phyloP scores from a whole-genome alignment of 345 rosid genomes.

The Fremontodendron californicum region DNA sequence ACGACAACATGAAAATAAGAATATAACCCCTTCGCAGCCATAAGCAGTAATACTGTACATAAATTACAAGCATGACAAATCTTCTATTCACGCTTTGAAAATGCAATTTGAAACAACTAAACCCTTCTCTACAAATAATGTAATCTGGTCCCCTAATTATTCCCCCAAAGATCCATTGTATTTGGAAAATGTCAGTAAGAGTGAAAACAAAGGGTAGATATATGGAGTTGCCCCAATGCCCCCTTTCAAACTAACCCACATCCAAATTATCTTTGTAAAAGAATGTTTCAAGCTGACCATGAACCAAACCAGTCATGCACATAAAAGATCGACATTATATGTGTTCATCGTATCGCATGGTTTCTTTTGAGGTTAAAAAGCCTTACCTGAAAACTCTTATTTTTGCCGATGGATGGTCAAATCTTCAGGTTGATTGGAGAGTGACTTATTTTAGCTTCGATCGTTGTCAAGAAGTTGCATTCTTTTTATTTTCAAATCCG shows the following conservation, averaged over 20 bases:
- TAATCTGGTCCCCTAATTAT: slow-evolving; percentile 26
- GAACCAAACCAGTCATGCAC: slow-evolving; percentile 15
- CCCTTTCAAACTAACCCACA: slow-evolving; percentile 18
- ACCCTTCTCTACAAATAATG: slow-evolving; percentile 33
- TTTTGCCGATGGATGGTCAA: slow-evolving; percentile 15
- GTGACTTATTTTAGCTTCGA: not conserved
- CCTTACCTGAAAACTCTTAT: slow-evolving; percentile 6
- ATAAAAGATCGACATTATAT: not conserved
- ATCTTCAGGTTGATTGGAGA: slow-evolving; percentile 6
- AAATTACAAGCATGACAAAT: slow-evolving; percentile 31
- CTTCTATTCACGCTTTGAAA: slow-evolving; percentile 28
- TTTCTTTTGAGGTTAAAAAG: slow-evolving; percentile 4
- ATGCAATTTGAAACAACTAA: slow-evolving; percentile 16
- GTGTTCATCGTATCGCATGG: not conserved
- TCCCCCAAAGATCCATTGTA: slow-evolving; percentile 16
- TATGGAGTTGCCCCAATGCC: not conserved
- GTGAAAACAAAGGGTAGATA: slow-evolving; percentile 16
- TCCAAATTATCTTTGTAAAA: slow-evolving; percentile 27
- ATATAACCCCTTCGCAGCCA: not conserved
- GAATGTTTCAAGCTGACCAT: slow-evolving; percentile 30
- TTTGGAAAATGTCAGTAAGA: slow-evolving; percentile 21
- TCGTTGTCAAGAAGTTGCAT: slow-evolving; percentile 9
- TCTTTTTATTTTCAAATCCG: slow-evolving; percentile 55
- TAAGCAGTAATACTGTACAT: slow-evolving; percentile 29
- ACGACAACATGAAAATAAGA: too few species aligned